phyloP scores from a whole-genome alignment of 2,329 filamentous ascomycete genomes.

The Neopestalotiopsis sp. region DNA sequence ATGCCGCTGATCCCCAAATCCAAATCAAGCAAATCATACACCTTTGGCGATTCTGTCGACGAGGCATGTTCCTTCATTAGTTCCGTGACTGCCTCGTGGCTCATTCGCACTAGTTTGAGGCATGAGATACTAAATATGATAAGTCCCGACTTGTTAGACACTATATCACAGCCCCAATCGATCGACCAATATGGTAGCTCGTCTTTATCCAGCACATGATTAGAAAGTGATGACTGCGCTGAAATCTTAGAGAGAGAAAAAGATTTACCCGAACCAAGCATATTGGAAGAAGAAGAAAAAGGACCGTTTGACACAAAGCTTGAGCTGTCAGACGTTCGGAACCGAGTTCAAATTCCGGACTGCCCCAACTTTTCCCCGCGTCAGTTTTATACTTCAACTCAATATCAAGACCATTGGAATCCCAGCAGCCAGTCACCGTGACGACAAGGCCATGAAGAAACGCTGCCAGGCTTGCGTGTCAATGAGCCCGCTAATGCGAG shows the following conservation, averaged over 20 bases:
- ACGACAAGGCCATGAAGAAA: background rate
- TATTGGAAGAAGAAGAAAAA: no score
- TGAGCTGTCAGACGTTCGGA: background rate
- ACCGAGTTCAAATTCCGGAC: constrained; percentile 7
- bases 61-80: no score
- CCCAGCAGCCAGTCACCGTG: background rate
- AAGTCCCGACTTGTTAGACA: no score
- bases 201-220: background rate
- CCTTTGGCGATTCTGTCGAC: no score
- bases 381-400: constrained; percentile 12
- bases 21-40: no score
- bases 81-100: no score
- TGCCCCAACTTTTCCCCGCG: constrained; percentile 13
- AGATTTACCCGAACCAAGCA: background rate
- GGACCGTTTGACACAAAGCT: background rate
- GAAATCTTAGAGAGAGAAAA: background rate
- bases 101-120: no score
- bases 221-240: background rate
- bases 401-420: constrained; percentile 6
- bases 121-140: no score
- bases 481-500: background rate
- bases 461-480: background rate
- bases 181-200: background rate
- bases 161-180: no score
- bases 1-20: no score